phyloP scores from a whole-genome alignment of 192 early-diverging fungal species.

The Gryganskiella cystojenkinii region DNA sequence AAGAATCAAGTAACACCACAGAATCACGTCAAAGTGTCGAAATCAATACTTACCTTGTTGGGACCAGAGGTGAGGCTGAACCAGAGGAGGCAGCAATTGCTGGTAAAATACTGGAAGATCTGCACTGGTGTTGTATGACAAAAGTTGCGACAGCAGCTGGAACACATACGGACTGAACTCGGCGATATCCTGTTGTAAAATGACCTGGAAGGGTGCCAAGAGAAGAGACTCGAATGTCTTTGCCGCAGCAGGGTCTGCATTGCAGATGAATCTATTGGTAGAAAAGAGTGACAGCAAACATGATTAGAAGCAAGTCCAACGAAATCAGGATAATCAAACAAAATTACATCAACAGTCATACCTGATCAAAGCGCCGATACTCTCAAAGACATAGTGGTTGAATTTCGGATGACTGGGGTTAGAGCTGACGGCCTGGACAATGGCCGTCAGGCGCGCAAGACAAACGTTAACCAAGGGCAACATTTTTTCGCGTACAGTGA shows the following conservation, averaged over 20 bases:
- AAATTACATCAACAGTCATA: no score
- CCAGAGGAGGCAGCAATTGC: conserved; percentile 76
- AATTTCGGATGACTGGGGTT: conserved; percentile 99
- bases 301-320: no score
- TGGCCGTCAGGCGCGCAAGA: conserved; percentile 78
- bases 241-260: conserved; percentile 72
- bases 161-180: conserved; percentile 99
- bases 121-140: conserved; percentile 75
- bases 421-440: conserved; percentile 85
- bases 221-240: conserved; percentile 86
- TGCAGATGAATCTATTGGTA: conserved; percentile 79
- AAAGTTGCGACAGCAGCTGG: conserved; percentile 92
- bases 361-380: conserved; percentile 86
- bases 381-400: conserved; percentile 97
- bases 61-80: conserved; percentile 91
- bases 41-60: conserved; percentile 64
- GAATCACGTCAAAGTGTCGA: neutral
- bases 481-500: conserved; percentile 80
- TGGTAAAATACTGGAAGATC: conserved; percentile 81
- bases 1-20: neutral
- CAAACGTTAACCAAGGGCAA: conserved; percentile 76
- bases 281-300: neutral
- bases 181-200: conserved; percentile 82
- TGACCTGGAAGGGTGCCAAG: conserved; percentile 90
- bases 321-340: no score